These are phyloP conservation scores for Candida mattraensis DNA, from an alignment of 805 yeast genomes.

Conservation along the genomic window DNA sequence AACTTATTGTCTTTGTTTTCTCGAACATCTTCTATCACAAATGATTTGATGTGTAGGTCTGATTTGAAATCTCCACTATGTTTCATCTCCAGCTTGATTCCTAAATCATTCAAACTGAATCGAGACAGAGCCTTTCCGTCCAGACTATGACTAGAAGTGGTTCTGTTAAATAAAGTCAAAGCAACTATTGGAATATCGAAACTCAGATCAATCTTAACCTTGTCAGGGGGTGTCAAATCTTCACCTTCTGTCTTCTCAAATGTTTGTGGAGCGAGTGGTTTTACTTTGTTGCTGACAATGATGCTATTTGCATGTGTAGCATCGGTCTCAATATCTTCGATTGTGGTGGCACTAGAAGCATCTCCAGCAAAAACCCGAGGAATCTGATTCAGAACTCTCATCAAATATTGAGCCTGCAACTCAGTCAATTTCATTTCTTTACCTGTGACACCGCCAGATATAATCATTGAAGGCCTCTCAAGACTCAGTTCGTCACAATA, in stretches of 20 bases:
- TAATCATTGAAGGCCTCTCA: conserved; percentile 47
- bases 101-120: conserved; percentile 60
- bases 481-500: conserved; percentile 43
- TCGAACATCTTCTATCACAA: conserved; percentile 77
- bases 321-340: conserved; percentile 59
- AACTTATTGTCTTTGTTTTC: conserved; percentile 62
- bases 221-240: conserved; percentile 27
- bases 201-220: conserved; percentile 41
- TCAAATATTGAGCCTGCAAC: conserved; percentile 59
- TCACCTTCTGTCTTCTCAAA: conserved; percentile 1
- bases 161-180: conserved; percentile 57
- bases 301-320: conserved; percentile 63
- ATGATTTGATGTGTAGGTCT: conserved; percentile 64
- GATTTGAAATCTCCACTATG: conserved; percentile 57
- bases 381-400: conserved; percentile 54
- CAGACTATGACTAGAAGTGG: conserved; percentile 37
- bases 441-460: conserved; percentile 61
- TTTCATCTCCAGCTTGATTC: conserved; percentile 48
- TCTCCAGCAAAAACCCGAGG: conserved; percentile 51
- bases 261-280: conserved; percentile 4
- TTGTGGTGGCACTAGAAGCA: conserved; percentile 40
- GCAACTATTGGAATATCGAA: conserved; percentile 66
- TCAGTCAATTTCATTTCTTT: conserved; percentile 70
- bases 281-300: conserved; percentile 26
- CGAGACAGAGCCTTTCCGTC: conserved; percentile 48